Evolutionary conservation across 495 filamentous ascomycete species (phyloP).

Genomic region (Penicillium mononematosum): DNA sequence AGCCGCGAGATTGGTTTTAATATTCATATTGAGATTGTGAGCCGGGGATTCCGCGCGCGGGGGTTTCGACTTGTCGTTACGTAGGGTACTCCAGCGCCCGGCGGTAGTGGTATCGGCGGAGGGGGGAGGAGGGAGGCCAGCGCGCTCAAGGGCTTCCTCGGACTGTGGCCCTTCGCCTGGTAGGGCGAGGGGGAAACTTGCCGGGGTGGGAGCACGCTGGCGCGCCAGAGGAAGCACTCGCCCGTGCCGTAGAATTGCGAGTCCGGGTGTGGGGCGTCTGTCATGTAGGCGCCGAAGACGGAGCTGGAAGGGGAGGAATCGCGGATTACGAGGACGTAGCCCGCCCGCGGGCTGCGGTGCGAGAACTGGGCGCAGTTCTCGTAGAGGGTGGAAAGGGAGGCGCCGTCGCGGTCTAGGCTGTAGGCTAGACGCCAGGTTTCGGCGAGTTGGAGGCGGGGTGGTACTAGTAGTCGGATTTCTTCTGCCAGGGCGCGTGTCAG

Average conservation of each 20-base stretch:
- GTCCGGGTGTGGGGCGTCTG: slow-evolving; percentile 75
- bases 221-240: slow-evolving; percentile 97
- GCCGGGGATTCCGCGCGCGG: slow-evolving; percentile 17
- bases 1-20: slow-evolving; percentile 30
- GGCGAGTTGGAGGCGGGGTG: slow-evolving; percentile 77
- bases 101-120: slow-evolving; percentile 69
- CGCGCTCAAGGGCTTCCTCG: slow-evolving; percentile 40
- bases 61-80: slow-evolving; percentile 31
- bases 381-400: slow-evolving; percentile 83
- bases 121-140: slow-evolving; percentile 66
- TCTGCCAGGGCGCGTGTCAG: slow-evolving; percentile 77
- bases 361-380: slow-evolving; percentile 61
- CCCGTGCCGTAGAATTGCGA: slow-evolving; percentile 91
- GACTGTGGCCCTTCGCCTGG: slow-evolving; percentile 27
- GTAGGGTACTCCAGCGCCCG: slow-evolving; percentile 68
- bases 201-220: slow-evolving; percentile 56
- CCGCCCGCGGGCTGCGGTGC: slow-evolving; percentile 66
- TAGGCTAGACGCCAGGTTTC: slow-evolving; percentile 87
- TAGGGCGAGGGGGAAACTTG: slow-evolving; percentile 50
- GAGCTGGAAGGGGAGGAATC: slow-evolving; percentile 58
- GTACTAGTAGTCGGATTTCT: slow-evolving; percentile 88
- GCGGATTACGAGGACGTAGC: slow-evolving; percentile 82
- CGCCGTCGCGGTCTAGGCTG: slow-evolving; percentile 89
- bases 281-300: slow-evolving; percentile 93
- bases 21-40: slow-evolving; percentile 31